Evolutionary conservation across 2,329 filamentous ascomycete species (phyloP).

Genomic region (Colletotrichum scovillei): DNA sequence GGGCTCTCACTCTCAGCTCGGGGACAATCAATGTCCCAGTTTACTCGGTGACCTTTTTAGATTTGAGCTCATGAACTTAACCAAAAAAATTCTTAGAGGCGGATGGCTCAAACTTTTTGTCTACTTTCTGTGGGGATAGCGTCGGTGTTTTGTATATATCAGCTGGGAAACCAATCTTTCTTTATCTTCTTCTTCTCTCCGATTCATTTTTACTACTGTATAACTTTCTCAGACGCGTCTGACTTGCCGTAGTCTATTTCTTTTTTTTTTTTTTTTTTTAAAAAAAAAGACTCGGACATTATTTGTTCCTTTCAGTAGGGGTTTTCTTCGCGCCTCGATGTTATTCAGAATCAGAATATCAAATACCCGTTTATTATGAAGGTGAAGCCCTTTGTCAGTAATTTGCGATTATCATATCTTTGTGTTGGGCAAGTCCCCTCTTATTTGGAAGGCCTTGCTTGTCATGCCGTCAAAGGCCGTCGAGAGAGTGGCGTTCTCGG

Average conservation of each 20-base stretch:
- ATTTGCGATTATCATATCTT: background rate
- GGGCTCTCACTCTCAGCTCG: background rate
- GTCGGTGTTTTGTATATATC: slow-evolving; percentile 27
- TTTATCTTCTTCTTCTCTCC: background rate
- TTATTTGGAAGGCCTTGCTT: background rate
- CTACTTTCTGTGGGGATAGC: background rate
- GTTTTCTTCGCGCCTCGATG: background rate
- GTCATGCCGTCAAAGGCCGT: too few species aligned
- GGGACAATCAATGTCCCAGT: background rate
- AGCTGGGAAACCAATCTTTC: background rate
- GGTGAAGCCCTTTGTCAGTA: too few species aligned
- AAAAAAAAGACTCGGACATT: background rate
- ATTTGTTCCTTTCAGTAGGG: background rate
- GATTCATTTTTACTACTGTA: background rate
- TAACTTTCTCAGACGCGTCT: background rate
- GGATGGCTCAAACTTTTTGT: background rate
- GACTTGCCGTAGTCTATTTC: background rate
- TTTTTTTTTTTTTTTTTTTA: too few species aligned
- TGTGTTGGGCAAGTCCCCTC: too few species aligned
- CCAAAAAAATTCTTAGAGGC: slow-evolving; percentile 15
- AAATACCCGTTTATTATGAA: background rate
- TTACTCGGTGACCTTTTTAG: slow-evolving; percentile 1
- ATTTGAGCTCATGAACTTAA: slow-evolving; percentile 18
- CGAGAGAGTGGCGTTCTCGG: background rate
- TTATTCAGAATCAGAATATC: background rate